Percentiles rank a stretch among this genome's conserved stretches.
Conservation (phyloP, 2,329 filamentous ascomycete species). For the Ceratocystis papillata region DNA sequence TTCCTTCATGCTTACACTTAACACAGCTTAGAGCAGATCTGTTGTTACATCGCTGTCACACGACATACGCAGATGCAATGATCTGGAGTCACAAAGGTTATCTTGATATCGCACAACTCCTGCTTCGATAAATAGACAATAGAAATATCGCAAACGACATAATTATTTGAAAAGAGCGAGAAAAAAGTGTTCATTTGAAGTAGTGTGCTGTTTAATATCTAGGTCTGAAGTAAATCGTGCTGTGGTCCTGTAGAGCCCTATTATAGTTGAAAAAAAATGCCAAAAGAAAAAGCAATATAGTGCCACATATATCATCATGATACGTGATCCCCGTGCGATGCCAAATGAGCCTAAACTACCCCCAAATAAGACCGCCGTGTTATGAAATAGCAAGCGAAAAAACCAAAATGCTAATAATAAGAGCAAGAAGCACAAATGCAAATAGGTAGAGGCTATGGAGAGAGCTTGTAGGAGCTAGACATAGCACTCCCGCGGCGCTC, state of each 20-base stretch:
- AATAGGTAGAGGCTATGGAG: neutral
- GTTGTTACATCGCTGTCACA: neutral
- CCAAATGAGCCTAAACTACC: neutral
- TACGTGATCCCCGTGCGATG: neutral
- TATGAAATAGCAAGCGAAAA: neutral
- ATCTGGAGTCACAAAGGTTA: neutral
- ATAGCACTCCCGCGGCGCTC: conserved; percentile 16
- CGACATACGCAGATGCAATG: neutral
- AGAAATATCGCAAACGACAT: neutral
- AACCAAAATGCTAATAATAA: neutral
- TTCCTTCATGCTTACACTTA: neutral
- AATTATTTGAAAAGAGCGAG: neutral
- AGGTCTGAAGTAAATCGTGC: conserved; percentile 4
- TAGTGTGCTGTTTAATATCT: conserved; percentile 4
- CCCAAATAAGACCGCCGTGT: neutral
- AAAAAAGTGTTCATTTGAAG: neutral
- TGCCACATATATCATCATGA: neutral
- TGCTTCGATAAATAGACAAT: neutral
- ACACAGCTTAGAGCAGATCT: neutral
- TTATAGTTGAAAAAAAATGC: neutral
- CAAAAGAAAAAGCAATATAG: conserved; percentile 1
- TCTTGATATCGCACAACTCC: neutral
- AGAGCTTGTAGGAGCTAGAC: conserved; percentile 20
- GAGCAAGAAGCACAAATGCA: neutral
- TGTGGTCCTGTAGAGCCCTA: conserved; percentile 11